Evolutionary conservation across 768 basidiomycete genomes (phyloP), one percentile per base, ranked within the genome.

Genomic region (Filobasidium wieringae): DNA sequence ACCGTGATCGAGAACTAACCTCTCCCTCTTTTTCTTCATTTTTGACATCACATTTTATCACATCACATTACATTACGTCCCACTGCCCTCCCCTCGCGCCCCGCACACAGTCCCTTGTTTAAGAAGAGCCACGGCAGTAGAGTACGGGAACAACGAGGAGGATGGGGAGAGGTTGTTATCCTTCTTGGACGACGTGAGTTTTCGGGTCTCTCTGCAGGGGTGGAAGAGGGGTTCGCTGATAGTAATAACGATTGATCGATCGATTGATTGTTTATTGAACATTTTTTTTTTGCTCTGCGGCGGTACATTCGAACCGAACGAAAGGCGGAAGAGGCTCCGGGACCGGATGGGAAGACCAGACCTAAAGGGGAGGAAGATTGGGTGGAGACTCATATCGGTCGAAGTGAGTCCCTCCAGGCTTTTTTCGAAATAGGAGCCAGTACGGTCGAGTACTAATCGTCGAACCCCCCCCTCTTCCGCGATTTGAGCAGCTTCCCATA

Each of bases 331-430:
- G 74, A 75, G 51, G 71, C 69, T 15, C 63, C 70, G 17, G 69
- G 64, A 50, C 67, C 70, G 15, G 72, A 71, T 61, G 68, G 67
- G 2, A 68, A 67, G 61, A 49, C 31, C 9, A 31, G 29, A 37
- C n/a, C 37, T 7, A 17, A 55, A 30, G 76, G 76, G 4, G 78
- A 77, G 7, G 91, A 95, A 59, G 93, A 97, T 65, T 99, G 95
- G 95, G 95, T 99, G 19, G 90, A 96, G 73, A 99, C 95, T 11
- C 95, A 99, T 70, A 85, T 91, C 0, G 86, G 87, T 3, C 81
- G 87, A 60, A 64, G 71, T 77, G 59, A 60, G 64, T 57, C 12
- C 14, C 11, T 31, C 36, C 34, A 37, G 39, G 14, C 22, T 14
- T 39, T n/a, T n/a, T n/a, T n/a, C n/a, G n/a, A n/a, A n/a, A n/a